Evolutionary conservation across 345 rosid genomes (phyloP), one percentile per base, ranked within the genome.

Genomic region (Combretum micranthum): DNA sequence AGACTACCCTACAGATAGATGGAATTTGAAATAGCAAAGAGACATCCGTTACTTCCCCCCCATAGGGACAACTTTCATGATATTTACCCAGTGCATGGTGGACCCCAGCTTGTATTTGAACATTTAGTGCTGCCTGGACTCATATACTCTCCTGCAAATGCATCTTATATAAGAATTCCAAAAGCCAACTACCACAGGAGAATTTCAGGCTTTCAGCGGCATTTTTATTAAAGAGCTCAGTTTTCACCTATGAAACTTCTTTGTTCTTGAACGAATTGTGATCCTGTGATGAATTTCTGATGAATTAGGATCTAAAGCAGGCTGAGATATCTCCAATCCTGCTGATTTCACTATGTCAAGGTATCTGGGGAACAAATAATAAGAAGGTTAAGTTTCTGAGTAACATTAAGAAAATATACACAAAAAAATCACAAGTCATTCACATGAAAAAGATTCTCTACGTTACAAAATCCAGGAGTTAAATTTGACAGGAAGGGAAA

Each of bases 301-400:
- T 21, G 97, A 93, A 71, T 93, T 85, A 20, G 96, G 97, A 53
- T 85, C 88, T 60, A 93, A 69, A 42, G 99, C 99, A 15, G 99
- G 99, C 75, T 93, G 99, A 62, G 99, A 93, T 66, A 93, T 93
- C 85, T 93, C 96, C 47, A 93, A 64, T 44, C 96, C 96, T 52
- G 80, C 97, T 1, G 80, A 59, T 71, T 72, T 87, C 59, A 87
- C 87, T 66, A 93, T 82, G 49, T 59, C 37, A 62, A 93, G 63
- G 83, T 93, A 93, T 62, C 99, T 93, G 81, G 21, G 7, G 12
- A 32, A 43, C 16, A 63, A 58, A 43, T 51, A 43, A 64, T 21
- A 46, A 17, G 5, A 50, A 3, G 49, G 45, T n/a, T 54, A 47
- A 16, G 59, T 44, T 32, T 32, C 9, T 7, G 10, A 32, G 39